Evolutionary conservation across 1,284 basidiomycete genomes (phyloP), one percentile per base, ranked within the genome.

Genomic region (Cryptococcus neoformans): DNA sequence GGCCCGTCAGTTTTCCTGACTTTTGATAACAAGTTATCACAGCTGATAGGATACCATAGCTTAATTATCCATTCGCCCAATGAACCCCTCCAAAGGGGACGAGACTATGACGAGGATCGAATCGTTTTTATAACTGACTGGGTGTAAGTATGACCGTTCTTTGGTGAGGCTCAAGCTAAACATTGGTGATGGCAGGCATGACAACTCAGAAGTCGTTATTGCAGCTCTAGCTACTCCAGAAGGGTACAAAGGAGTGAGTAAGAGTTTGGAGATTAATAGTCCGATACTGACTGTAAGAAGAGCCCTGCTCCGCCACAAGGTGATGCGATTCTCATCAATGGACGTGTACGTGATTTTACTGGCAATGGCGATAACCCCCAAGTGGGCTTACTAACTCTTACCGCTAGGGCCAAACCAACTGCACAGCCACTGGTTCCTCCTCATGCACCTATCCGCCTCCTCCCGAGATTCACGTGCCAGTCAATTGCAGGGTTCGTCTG

Each of bases 51-150:
- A 17, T 11, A 28, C 9, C 11, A 7, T 37, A 63, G 65, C 4
- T 39, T 72, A 4, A 52, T 72, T 36, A 47, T 72, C 6, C 68
- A 72, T 45, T 67, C 64, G 17, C 45, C 44, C 6, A 51, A 62
- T 7, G 66, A 70, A 28, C 62, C 63, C 0, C 16, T 68, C 6
- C 45, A 58, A 34, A 51, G 59, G 14, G 64, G 62, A 11, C 3
- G 11, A 4, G 57, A 67, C 41, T 70, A 58, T 34, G 66, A 72
- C 47, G 57, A 62, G 17, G 70, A 70, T 37, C 41, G 56, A 9
- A 49, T 69, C 5, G 41, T 69, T 8, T 57, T 62, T n/a, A 58
- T 72, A 9, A 16, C 51, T 1, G 68, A 72, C 54, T 70, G 68
- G 68, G 60, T 67, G 67, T 69, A 39, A 61, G 65, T 59, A 2